Evolutionary conservation across 2,329 filamentous ascomycete genomes (phyloP), one percentile per base, ranked within the genome.

Genomic region (Torrubiella hemipterigena): DNA sequence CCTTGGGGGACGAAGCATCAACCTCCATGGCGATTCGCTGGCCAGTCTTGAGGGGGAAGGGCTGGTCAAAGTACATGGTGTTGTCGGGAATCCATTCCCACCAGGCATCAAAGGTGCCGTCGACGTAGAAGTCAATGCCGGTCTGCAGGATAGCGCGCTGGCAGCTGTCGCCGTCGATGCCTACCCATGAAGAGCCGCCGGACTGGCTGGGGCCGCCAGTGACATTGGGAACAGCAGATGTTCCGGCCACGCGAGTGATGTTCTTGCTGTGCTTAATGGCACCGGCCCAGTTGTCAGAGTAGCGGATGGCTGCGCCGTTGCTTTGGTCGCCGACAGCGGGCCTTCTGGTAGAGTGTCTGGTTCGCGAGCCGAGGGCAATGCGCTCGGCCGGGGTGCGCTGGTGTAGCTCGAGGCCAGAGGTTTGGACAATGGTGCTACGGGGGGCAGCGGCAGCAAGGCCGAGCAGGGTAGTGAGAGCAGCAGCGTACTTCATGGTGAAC

Each of bases 131-230:
- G 36, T 58, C 55, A 31, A 57, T 38, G 22, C 54, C 55, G 3
- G 51, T 48, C 36, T 56, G 53, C 2, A 57, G 44, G 21, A 56
- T 50, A 14, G 50, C 51, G 11, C 30, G 34, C 23, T 29, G 38
- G 39, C 50, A 57, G 2, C 51, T 53, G 36, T 58, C 50, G 19
- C 56, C 56, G 30, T 59, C 56, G 31, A 59, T 58, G 13, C 56
- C 56, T 12, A 59, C 55, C 56, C 55, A 58, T n/a, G n/a, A n/a
- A 12, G 55, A 55, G 12, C 55, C 50, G n/a, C 52, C 52, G 17
- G 35, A 35, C 21, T 27, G 16, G n/a, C 29, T 32, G 11, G 8
- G 3, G 27, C 15, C 15, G 27, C 35, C 31, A 29, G 25, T 35
- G 15, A 33, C 37, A 12, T 38, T 27, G 22, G 37, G 37, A 7